Evolutionary conservation across 805 yeast genomes (phyloP), one percentile per base, ranked within the genome.

Genomic region (Hanseniaspora nectarophila): DNA sequence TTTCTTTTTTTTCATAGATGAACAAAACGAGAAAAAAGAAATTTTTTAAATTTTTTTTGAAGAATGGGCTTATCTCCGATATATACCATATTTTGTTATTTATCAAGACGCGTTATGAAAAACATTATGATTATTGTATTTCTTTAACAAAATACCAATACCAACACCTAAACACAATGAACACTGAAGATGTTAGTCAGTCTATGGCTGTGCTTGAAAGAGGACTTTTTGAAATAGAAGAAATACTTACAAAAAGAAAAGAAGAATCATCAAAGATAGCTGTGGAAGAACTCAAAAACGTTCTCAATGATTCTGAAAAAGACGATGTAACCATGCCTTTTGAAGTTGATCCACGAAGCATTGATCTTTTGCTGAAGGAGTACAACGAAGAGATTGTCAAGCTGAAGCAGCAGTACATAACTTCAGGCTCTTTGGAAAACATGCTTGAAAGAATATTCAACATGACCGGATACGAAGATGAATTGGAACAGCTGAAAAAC

Each of bases 401-500:
- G 16, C 34, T 51, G 10, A 43, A 51, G 18, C 32, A 44, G 16
- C 44, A 51, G 40, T 51, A 51, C n/a, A 32, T 51, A 4, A 21
- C 48, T 2, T 31, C 37, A 23, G 49, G 39, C 5, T 51, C 54
- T 2, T 21, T 44, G 32, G 54, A 51, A 21, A 51, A 51, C 33
- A 43, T 51, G 49, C 23, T 51, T 12, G 54, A 51, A 24, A 37
- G 48, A 32, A 43, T 51, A 6, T 44, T 51, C 60, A 32, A 55
- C 54, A 33, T 61, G 54, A 51, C 55, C 54, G 23, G 54, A 54
- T 18, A 52, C 61, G 56, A 59, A 31, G 47, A 55, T n/a, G 57
- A 59, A 26, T 61, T 65, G 5, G 44, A 48, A 12, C 51, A 54
- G 5, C 31, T 62, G 35, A 60, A 60, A 40, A 56, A 59, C 18